These are phyloP conservation scores for Curvularia verruculosa DNA, from an alignment of 2,329 filamentous ascomycete species.

Conservation along the genomic window DNA sequence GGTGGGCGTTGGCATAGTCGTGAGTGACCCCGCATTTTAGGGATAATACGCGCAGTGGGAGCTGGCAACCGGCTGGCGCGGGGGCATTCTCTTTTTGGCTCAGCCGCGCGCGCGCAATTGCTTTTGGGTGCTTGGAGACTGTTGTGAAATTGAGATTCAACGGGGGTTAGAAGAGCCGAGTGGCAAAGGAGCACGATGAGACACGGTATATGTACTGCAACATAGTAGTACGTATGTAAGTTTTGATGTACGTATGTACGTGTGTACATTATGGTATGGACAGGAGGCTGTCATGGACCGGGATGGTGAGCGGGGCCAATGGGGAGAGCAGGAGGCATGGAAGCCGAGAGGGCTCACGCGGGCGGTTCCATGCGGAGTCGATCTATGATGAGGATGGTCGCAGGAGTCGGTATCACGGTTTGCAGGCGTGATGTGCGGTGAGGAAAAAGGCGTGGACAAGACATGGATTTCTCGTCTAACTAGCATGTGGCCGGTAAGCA, in stretches of 20 bases:
- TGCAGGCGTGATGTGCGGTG: background rate
- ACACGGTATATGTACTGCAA: too few relatives aligned
- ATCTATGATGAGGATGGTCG: background rate
- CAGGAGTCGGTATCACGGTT: background rate
- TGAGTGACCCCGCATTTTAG: background rate
- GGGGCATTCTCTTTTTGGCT: background rate
- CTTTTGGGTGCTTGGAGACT: background rate
- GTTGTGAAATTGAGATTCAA: background rate
- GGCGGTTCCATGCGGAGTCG: background rate
- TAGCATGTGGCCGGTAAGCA: constrained; percentile 9
- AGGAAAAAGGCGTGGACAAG: background rate
- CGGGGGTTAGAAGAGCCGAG: background rate
- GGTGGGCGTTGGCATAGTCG: too few relatives aligned
- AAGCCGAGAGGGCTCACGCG: background rate
- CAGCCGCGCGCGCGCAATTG: background rate
- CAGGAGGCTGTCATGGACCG: background rate
- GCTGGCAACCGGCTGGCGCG: background rate
- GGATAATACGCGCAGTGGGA: background rate
- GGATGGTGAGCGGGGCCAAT: background rate
- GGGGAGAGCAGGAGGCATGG: background rate
- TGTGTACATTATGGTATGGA: background rate
- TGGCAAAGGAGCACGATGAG: too few relatives aligned
- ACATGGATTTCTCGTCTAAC: constrained; percentile 3
- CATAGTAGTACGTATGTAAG: too few relatives aligned
- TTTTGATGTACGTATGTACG: too few relatives aligned